phyloP scores from a whole-genome alignment of 768 basidiomycete species.

The Lanmaoa rubissima region DNA sequence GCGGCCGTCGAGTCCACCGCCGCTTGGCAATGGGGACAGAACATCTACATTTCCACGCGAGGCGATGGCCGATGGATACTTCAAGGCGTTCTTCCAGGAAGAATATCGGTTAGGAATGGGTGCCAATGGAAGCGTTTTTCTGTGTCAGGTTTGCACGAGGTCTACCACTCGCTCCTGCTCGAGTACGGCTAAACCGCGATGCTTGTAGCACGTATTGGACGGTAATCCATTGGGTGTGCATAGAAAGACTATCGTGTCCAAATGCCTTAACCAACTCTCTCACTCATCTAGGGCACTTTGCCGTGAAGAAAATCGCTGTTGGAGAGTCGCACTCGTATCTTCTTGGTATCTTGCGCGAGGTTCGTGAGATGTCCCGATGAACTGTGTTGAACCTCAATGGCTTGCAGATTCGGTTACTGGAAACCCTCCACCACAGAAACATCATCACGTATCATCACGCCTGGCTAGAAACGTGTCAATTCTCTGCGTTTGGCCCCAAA shows the following conservation, averaged over 20 bases:
- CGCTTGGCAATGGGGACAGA: conserved; percentile 17
- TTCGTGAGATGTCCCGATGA: conserved; percentile 19
- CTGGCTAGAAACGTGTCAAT: conserved; percentile 85
- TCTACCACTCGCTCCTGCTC: background rate
- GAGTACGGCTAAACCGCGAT: conserved; percentile 2
- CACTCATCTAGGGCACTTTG: conserved; percentile 64
- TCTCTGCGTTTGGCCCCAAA: conserved; percentile 85
- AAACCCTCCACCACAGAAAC: conserved; percentile 85
- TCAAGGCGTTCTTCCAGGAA: conserved; percentile 89
- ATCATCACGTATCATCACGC: conserved; percentile 96
- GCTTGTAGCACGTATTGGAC: conserved; percentile 73
- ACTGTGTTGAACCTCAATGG: background rate
- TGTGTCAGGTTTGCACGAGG: conserved; percentile 66
- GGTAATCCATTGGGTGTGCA: conserved; percentile 73
- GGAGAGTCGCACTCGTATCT: conserved; percentile 88
- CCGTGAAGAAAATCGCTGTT: conserved; percentile 95
- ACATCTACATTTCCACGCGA: conserved; percentile 56
- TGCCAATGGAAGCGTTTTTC: conserved; percentile 86
- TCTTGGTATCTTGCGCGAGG: conserved; percentile 77
- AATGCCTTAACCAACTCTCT: conserved; percentile 1
- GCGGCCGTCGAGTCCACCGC: conserved; percentile 50
- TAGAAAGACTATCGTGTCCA: background rate
- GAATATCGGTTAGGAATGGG: conserved; percentile 92
- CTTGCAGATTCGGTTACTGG: conserved; percentile 73
- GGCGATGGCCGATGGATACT: conserved; percentile 89